Evolutionary conservation across 2,329 filamentous ascomycete genomes (phyloP).

Genomic region (Sclerotinia borealis): DNA sequence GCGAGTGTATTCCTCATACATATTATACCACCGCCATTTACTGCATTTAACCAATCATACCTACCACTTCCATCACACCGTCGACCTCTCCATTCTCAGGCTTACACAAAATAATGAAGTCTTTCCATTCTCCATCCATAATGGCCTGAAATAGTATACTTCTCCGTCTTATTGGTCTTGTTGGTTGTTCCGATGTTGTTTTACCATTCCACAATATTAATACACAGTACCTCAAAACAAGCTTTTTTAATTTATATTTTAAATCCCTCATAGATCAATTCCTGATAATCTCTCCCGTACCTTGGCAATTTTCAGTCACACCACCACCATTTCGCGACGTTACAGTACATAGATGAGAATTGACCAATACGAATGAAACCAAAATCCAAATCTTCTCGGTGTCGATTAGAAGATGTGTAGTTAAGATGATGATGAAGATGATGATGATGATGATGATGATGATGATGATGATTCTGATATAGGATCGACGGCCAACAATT

Average conservation of each 20-base stretch:
- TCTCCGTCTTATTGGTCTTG: neutral
- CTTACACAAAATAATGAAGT: too few species aligned
- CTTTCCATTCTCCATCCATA: too few species aligned
- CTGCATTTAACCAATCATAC: neutral
- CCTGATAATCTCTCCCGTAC: neutral
- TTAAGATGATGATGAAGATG: neutral
- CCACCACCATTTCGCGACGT: neutral
- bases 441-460: too few species aligned
- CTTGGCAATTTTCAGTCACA: neutral
- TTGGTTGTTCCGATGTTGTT: neutral
- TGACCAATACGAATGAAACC: neutral
- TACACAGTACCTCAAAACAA: neutral
- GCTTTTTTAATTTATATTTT: conserved; percentile 3
- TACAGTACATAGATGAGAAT: neutral
- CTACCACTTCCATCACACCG: neutral
- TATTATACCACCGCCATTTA: neutral
- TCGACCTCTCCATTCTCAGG: neutral
- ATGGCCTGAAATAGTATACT: neutral
- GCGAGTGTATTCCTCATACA: neutral
- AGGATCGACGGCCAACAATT: neutral
- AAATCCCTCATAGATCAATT: conserved; percentile 3
- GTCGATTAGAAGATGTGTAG: neutral
- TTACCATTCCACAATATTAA: neutral
- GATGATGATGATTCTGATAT: conserved; percentile 3
- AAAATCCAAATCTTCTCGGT: neutral